Evolutionary conservation across 257 asterid species (phyloP).

Genomic region (Solanum lycopersicoides): DNA sequence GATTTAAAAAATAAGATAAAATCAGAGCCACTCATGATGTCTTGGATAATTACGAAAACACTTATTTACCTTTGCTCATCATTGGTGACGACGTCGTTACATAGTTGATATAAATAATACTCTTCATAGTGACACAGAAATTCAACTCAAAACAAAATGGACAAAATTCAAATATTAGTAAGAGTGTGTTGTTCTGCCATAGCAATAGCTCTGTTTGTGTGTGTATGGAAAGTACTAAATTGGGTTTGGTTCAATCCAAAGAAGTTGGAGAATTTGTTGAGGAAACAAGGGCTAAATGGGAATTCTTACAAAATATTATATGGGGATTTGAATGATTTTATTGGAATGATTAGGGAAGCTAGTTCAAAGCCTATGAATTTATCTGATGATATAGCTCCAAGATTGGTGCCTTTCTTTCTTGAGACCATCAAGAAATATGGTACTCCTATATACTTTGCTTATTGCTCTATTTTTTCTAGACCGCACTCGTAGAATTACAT

Average conservation of each 20-base stretch:
- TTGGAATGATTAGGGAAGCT: not conserved
- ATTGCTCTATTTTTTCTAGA: not conserved
- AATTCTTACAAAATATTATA: constrained; percentile 17
- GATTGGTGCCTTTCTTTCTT: not conserved
- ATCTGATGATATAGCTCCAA: constrained; percentile 2
- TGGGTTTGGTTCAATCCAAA: constrained; percentile 14
- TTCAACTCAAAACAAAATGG: not conserved
- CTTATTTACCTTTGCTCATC: not conserved
- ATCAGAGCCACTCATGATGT: not conserved
- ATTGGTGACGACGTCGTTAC: not conserved
- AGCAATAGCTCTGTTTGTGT: not conserved
- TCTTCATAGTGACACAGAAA: not conserved
- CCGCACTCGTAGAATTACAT: not conserved
- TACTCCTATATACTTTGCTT: not conserved
- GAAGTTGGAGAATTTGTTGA: constrained; percentile 3
- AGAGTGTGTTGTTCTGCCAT: not conserved
- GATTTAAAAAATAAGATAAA: not conserved
- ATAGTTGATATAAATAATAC: not conserved
- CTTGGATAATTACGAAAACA: not conserved
- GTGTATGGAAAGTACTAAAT: not conserved
- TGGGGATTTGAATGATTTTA: constrained; percentile 9
- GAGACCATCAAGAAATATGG: not conserved
- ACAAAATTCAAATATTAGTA: not conserved
- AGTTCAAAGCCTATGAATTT: not conserved
- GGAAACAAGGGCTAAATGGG: constrained; percentile 24